Evolutionary conservation across 2,329 filamentous ascomycete species (phyloP).

Genomic region (Diaporthe destruens): DNA sequence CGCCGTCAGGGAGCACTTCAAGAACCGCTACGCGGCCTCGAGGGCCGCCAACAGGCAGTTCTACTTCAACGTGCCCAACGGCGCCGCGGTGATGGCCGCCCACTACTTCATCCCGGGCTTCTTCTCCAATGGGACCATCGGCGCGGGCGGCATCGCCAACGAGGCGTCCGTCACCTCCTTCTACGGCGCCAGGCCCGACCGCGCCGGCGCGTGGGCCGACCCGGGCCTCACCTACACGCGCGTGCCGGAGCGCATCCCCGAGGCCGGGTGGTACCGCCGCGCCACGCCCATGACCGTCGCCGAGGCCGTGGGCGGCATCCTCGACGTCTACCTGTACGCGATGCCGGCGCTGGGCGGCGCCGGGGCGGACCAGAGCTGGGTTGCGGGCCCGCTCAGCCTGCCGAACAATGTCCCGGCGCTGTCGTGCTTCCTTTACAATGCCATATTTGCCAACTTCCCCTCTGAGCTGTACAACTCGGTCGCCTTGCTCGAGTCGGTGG

Average conservation of each 20-base stretch:
- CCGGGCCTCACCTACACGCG: constrained; percentile 39
- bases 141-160: constrained; percentile 41
- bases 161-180: constrained; percentile 43
- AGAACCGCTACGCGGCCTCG: constrained; percentile 41
- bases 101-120: constrained; percentile 43
- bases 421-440: constrained; percentile 42
- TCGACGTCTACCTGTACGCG: constrained; percentile 42
- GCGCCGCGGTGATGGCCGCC: constrained; percentile 40
- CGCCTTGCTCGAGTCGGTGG: constrained; percentile 26
- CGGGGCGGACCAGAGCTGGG: constrained; percentile 39
- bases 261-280: constrained; percentile 41
- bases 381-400: constrained; percentile 37
- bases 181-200: constrained; percentile 42
- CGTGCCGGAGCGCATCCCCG: constrained; percentile 41
- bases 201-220: constrained; percentile 36
- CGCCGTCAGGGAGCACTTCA: constrained; percentile 42
- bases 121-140: constrained; percentile 42
- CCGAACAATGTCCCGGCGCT: constrained; percentile 40
- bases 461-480: constrained; percentile 39
- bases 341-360: constrained; percentile 38
- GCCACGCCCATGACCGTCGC: constrained; percentile 40
- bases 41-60: constrained; percentile 40
- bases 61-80: constrained; percentile 43
- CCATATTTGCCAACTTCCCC: constrained; percentile 42
- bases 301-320: constrained; percentile 39